Base-by-base conservation (phyloP, 1,139 yeast genomes). In the Scheffersomyces quercinus region DNA sequence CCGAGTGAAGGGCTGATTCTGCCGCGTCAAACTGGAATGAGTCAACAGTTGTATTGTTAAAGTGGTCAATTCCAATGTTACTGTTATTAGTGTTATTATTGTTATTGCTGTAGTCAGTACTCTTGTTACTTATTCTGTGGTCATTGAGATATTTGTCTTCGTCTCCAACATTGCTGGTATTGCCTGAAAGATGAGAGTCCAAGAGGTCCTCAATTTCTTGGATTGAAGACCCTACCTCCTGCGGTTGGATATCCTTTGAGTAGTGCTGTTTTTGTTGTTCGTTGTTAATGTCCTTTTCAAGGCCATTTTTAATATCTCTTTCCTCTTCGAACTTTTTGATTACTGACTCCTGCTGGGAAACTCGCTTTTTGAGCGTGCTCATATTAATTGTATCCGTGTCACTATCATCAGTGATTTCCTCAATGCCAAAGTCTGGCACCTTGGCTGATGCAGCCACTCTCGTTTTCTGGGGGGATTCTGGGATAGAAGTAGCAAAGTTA, bases 201-300 rank as follows among this genome's bases (percentile, higher is more conserved):
- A 73, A 65, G 53, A 68, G 65, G 40, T 64, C 67, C 46, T 72
- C 76, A 38, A 73, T 67, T 37, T 74, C 79, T 51, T 70, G 74
- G 39, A 73, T 71, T 1, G 77, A 71, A 3, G 67, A 53, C 40
- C 70, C 60, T 24, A 62, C 55, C 6, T 53, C 54, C 29, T 28
- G 15, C 1, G 7, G 8, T 20, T 20, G 26, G 26, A 20, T 20
- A 6, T 20, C 26, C 26, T 20, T 20, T 2, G 15, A 20, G 20
- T 31, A 31, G 15, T 31, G 24, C 15, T 20, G 24, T 4, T 31
- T 11, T 14, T 10, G 33, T 9, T 15, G 20, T n/a, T 31, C 14
- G 24, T 11, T 4, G 16, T 14, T 15, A 10, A 14, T 20, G 20
- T 40, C 37, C 12, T 46, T 43, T 8, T 53, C 54, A 35, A 52